phyloP scores from a whole-genome alignment of 345 rosid genomes.

The Citrus glauca region DNA sequence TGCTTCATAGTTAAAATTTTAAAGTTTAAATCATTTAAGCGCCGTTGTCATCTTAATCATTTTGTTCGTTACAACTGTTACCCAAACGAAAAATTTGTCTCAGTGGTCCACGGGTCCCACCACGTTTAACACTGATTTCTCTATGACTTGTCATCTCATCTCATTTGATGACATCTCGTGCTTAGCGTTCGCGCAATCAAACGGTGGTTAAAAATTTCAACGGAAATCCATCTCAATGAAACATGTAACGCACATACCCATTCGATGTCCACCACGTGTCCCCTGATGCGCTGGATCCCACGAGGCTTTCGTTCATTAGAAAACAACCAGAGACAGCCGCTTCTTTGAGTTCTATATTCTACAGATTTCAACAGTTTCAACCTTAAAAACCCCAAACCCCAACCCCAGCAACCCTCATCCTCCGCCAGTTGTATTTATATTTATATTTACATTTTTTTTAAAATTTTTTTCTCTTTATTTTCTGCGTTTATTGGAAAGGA shows the following conservation, averaged over 20 bases:
- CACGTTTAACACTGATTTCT: not conserved
- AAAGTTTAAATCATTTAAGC: not conserved
- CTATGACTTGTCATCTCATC: not conserved
- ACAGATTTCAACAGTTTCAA: not conserved
- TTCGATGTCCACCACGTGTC: slow-evolving; percentile 25
- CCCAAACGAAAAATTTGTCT: no score
- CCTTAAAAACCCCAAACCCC: not conserved
- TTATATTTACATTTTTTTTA: no score
- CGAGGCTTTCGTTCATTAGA: not conserved
- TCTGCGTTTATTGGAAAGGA: not conserved
- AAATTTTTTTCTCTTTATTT: no score
- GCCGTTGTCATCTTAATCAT: not conserved
- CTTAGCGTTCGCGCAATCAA: slow-evolving; percentile 19
- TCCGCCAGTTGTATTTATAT: not conserved
- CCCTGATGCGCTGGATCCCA: slow-evolving; percentile 31
- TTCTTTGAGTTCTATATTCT: no score
- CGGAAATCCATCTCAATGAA: no score
- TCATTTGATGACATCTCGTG: not conserved
- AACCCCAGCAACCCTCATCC: not conserved
- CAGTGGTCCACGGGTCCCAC: not conserved
- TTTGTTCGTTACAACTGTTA: not conserved
- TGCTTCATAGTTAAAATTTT: not conserved
- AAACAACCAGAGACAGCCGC: no score
- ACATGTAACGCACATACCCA: not conserved
- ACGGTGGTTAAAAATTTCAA: slow-evolving; percentile 1